phyloP scores from a whole-genome alignment of 1,284 basidiomycete genomes.

The Ceratobasidium sp. region DNA sequence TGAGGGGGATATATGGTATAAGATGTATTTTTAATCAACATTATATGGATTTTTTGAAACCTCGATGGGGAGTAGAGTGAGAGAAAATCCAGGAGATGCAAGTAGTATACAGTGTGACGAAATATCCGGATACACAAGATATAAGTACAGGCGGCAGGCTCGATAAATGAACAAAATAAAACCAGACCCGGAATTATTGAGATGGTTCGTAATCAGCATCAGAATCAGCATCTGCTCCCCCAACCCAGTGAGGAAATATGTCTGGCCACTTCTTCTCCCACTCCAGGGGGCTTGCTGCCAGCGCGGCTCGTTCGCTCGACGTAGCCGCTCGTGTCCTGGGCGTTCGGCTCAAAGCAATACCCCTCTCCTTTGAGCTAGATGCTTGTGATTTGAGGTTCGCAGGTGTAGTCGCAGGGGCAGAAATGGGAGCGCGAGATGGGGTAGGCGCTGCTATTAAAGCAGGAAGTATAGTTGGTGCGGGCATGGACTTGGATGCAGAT shows the following conservation, averaged over 20 bases:
- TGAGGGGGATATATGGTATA: neutral
- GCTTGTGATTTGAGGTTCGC: neutral
- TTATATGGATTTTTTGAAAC: conserved; percentile 3
- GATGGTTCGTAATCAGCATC: conserved; percentile 37
- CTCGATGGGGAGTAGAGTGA: neutral
- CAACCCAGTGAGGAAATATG: conserved; percentile 33
- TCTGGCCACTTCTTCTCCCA: conserved; percentile 42
- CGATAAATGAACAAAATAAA: neutral
- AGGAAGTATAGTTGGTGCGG: neutral
- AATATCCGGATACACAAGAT: neutral
- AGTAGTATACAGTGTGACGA: too few species aligned
- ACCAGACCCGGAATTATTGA: conserved; percentile 2
- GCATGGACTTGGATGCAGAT: neutral
- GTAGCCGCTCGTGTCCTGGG: conserved; percentile 29
- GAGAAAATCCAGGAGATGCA: too few species aligned
- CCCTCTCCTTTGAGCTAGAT: neutral
- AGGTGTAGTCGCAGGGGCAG: neutral
- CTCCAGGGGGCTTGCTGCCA: conserved; percentile 23
- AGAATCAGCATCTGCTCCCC: conserved; percentile 18
- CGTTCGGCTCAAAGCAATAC: neutral
- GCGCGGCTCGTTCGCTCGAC: neutral
- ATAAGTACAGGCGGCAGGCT: neutral
- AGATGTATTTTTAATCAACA: conserved; percentile 32
- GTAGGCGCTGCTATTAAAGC: too few species aligned
- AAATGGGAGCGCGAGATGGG: neutral